These are phyloP conservation scores for Tricholoma sp. DNA, from an alignment of 768 basidiomycete genomes.

Conservation along the genomic window DNA sequence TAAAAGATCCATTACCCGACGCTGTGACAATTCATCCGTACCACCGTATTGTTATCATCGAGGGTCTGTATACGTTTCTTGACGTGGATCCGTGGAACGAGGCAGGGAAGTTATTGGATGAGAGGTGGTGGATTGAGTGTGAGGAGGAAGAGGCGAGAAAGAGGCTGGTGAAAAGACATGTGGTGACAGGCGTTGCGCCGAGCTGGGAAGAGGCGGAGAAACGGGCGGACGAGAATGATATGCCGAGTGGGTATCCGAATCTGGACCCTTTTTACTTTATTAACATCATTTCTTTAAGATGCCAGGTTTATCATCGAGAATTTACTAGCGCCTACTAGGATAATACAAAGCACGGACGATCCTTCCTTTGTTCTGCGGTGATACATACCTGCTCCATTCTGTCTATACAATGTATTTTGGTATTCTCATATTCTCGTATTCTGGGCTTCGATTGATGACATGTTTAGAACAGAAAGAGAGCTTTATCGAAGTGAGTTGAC, in stretches of 20 bases:
- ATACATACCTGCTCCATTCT: neutral
- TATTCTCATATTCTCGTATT: neutral
- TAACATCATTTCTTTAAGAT: constrained; percentile 24
- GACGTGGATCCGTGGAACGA: constrained; percentile 67
- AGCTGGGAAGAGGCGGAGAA: constrained; percentile 58
- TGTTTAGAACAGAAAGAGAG: no score
- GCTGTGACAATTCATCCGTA: constrained; percentile 50
- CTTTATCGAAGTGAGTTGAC: no score
- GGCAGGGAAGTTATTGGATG: constrained; percentile 63
- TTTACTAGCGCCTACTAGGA: constrained; percentile 39
- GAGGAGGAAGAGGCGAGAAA: constrained; percentile 48
- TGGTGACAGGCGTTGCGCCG: constrained; percentile 70
- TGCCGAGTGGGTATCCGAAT: constrained; percentile 49
- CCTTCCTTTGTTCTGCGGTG: constrained; percentile 9
- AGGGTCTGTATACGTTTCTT: constrained; percentile 86
- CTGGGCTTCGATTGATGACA: no score
- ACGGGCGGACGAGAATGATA: constrained; percentile 76
- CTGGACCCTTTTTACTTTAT: neutral
- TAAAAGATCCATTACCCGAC: constrained; percentile 77
- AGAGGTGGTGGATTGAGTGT: constrained; percentile 71
- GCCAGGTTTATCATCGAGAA: constrained; percentile 40
- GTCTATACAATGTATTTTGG: neutral
- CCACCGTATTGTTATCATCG: constrained; percentile 80
- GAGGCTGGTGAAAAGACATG: constrained; percentile 67
- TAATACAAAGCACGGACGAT: constrained; percentile 33